Percentiles rank a stretch among this genome's conserved stretches.
Conservation (phyloP, 768 basidiomycete species). For the Lactarius sp. region DNA sequence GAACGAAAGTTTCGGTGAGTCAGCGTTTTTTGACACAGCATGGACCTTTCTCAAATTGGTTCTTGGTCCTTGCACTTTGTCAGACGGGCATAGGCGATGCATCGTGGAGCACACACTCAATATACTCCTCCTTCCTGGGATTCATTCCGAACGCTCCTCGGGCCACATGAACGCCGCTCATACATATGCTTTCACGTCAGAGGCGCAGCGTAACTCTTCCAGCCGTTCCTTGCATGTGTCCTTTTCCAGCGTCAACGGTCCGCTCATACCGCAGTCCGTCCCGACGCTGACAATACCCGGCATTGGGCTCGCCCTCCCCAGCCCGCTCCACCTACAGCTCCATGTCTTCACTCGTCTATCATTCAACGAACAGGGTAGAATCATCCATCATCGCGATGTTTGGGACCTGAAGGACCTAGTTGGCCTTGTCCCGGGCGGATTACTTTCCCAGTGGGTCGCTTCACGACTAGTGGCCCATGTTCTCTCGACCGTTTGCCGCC, state of each 20-base stretch:
- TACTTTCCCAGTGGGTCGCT: slow-evolving; percentile 63
- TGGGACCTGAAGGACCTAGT: slow-evolving; percentile 80
- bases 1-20: slow-evolving; percentile 72
- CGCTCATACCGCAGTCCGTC: slow-evolving; percentile 30
- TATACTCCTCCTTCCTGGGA: slow-evolving; percentile 66
- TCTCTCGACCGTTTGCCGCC: slow-evolving; percentile 16
- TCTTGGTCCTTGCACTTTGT: neutral
- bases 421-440: slow-evolving; percentile 64
- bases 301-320: slow-evolving; percentile 61
- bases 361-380: slow-evolving; percentile 79
- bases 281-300: slow-evolving; percentile 55
- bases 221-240: slow-evolving; percentile 27
- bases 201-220: slow-evolving; percentile 20
- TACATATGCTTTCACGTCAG: slow-evolving; percentile 21
- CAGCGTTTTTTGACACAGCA: neutral
- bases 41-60: neutral
- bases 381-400: slow-evolving; percentile 74
- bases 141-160: slow-evolving; percentile 40
- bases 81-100: slow-evolving; percentile 69
- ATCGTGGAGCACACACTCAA: slow-evolving; percentile 80
- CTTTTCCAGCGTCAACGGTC: slow-evolving; percentile 22
- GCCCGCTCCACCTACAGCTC: slow-evolving; percentile 69
- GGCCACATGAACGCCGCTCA: slow-evolving; percentile 31
- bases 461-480: slow-evolving; percentile 54
- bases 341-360: slow-evolving; percentile 66